Evolutionary conservation across 2,329 filamentous ascomycete species (phyloP), one percentile per base, ranked within the genome.

Genomic region (Albifimbria verrucaria): DNA sequence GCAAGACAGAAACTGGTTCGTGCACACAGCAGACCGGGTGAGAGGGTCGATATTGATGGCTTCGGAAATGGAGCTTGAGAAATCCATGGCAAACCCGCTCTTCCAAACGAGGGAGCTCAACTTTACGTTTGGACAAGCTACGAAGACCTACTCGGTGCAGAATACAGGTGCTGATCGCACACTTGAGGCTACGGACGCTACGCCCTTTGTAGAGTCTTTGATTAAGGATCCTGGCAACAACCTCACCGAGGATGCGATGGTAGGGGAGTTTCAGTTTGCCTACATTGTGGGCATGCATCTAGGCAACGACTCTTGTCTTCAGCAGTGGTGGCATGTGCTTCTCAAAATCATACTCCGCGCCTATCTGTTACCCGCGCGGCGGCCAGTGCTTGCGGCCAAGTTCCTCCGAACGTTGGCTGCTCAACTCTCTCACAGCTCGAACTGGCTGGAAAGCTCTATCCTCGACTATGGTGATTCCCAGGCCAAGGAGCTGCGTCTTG

Each of bases 191-290:
- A 70, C 69, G 9, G 77, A 82, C 57, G 75, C 81, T 1, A 80
- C 77, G 1, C 58, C 66, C 9, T 77, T 80, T 60, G 68, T 85
- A 36, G 50, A 65, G 17, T 67, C 71, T 7, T 59, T 73, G 4
- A 67, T 83, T 17, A 62, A 69, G 22, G 57, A 62, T 9, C 39
- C 62, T 3, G 48, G 55, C 17, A 57, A 58, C 25, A 49, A 59
- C 6, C 22, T 69, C 10, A 55, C 52, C 1, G 71, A 72, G 26
- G 68, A 70, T 2, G 77, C 82, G 51, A 66, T 86, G 23, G 64
- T 82, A 5, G 83, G 82, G 46, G 83, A 87, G 62, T 65, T 86
- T 2, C 83, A 87, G 58, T 80, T 86, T 62, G 76, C 77, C 42
- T 87, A 80, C 59, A 60, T 86, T 4, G 78, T 77, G 0, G 83